Evolutionary conservation across 352 stramenopile genomes (phyloP).

Genomic region (Lagenidium sp.): DNA sequence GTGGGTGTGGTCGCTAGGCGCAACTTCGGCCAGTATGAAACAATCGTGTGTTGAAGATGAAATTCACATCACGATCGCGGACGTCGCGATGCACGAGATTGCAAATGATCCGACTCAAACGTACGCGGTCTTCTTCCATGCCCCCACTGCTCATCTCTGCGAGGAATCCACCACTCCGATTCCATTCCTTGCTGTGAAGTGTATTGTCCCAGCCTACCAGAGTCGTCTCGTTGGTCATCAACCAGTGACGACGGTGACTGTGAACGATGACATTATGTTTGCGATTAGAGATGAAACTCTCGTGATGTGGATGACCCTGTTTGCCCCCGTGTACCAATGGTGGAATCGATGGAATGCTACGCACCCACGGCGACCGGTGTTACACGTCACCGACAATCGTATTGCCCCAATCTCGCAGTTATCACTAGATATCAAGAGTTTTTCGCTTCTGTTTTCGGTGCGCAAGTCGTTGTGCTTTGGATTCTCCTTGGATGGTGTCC

Average conservation of each 20-base stretch:
- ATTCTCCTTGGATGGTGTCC: constrained; percentile 25
- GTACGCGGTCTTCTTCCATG: constrained; percentile 11
- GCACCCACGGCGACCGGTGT: constrained; percentile 48
- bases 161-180: constrained; percentile 1
- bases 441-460: constrained; percentile 47
- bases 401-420: constrained; percentile 66
- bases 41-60: constrained; percentile 84
- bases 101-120: constrained; percentile 16
- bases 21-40: constrained; percentile 41
- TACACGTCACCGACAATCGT: constrained; percentile 26
- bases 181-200: constrained; percentile 37
- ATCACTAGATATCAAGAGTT: constrained; percentile 27
- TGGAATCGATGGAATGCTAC: constrained; percentile 76
- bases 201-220: constrained; percentile 69
- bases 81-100: constrained; percentile 36
- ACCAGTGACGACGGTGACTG: constrained; percentile 32
- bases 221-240: constrained; percentile 73
- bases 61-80: constrained; percentile 49
- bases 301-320: constrained; percentile 67
- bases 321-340: constrained; percentile 74
- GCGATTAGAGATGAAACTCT: constrained; percentile 70
- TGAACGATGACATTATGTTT: constrained; percentile 43
- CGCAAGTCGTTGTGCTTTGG: constrained; percentile 57
- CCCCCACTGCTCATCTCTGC: neutral
- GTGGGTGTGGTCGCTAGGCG: constrained; percentile 55